Evolutionary conservation across 257 asterid species (phyloP).

Genomic region (Nicotiana obtusifolia): DNA sequence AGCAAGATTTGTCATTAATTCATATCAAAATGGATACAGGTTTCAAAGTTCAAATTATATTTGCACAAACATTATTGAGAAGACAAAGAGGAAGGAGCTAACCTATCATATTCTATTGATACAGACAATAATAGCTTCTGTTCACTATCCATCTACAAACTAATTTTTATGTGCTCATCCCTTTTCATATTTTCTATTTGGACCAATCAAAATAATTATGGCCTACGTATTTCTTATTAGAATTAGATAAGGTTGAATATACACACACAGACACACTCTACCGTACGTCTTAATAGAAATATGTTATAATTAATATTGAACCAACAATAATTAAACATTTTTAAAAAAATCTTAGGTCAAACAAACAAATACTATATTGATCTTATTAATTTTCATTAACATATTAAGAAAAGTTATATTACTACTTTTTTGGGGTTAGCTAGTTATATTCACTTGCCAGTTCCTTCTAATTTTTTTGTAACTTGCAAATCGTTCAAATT

Average conservation of each 20-base stretch:
- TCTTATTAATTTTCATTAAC: neutral
- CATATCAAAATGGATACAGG: neutral
- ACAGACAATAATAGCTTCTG: neutral
- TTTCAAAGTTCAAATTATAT: neutral
- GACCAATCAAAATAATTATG: neutral
- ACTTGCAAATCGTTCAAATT: no score
- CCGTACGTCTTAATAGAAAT: neutral
- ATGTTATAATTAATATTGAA: neutral
- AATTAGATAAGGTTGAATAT: neutral
- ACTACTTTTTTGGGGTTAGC: no score
- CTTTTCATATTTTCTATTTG: neutral
- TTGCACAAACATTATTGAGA: neutral
- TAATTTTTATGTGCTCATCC: neutral
- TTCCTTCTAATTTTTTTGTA: no score
- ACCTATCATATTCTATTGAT: neutral
- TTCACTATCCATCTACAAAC: neutral
- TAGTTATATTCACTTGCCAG: no score
- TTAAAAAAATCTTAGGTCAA: neutral
- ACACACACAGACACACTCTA: neutral
- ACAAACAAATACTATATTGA: neutral
- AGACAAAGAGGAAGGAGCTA: neutral
- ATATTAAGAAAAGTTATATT: neutral
- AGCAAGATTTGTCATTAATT: neutral
- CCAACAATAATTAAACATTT: neutral
- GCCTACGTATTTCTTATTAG: neutral